Evolutionary conservation across 352 stramenopile species (phyloP).

Genomic region (Plasmopara viticola): DNA sequence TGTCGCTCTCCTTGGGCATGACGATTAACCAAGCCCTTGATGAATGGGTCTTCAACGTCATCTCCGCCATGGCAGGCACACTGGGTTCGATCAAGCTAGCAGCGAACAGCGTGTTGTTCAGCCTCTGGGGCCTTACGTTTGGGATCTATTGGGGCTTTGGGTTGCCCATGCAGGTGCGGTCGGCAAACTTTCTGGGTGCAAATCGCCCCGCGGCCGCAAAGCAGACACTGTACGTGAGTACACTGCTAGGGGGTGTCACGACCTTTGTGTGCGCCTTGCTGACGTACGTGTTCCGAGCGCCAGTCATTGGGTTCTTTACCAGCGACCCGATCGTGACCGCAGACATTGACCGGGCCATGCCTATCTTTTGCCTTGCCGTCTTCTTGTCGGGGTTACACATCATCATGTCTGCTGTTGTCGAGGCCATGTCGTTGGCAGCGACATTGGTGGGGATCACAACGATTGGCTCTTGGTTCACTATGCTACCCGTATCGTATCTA

Average conservation of each 20-base stretch:
- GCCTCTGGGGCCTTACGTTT: conserved; percentile 77
- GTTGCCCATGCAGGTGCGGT: conserved; percentile 67
- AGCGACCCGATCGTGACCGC: conserved; percentile 44
- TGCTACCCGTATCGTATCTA: conserved; percentile 57
- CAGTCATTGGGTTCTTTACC: conserved; percentile 66
- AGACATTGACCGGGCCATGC: conserved; percentile 52
- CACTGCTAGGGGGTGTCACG: conserved; percentile 49
- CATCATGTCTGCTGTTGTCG: conserved; percentile 70
- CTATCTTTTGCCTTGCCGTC: conserved; percentile 67
- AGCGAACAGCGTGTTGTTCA: conserved; percentile 79
- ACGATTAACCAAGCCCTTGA: conserved; percentile 74
- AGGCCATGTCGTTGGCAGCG: conserved; percentile 73
- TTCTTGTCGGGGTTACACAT: conserved; percentile 74
- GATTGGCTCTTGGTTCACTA: conserved; percentile 63
- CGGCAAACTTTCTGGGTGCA: conserved; percentile 69
- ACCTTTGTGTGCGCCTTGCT: conserved; percentile 43
- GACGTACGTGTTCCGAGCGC: conserved; percentile 50
- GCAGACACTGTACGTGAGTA: conserved; percentile 58
- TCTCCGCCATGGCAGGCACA: conserved; percentile 57
- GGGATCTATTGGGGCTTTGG: conserved; percentile 81
- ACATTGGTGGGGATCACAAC: conserved; percentile 65
- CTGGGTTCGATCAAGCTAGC: conserved; percentile 58
- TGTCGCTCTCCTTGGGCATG: conserved; percentile 64
- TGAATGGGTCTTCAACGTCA: conserved; percentile 76
- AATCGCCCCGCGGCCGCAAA: conserved; percentile 55